Base-by-base conservation (phyloP, 768 basidiomycete species). In the Lactifluus pinguis region DNA sequence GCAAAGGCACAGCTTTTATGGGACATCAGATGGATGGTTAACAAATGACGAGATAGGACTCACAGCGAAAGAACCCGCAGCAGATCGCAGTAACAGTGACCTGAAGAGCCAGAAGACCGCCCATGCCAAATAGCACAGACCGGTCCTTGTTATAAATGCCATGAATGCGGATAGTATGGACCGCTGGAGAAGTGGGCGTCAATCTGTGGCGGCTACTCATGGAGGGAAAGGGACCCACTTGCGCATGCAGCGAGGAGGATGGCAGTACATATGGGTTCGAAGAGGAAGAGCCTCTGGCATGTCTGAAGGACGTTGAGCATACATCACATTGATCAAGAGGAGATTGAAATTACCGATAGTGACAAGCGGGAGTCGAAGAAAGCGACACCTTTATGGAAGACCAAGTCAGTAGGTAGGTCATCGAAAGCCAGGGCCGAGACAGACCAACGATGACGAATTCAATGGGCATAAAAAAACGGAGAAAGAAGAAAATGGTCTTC, bases 221-320 rank as follows among this genome's bases (percentile, higher is more conserved):
- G 41, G 17, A 41, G 30, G 21, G 14, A 55, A 10, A 45, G 34
- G 10, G 49, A 54, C 76, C 17, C 56, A 83, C 83, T 74, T 15
- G 87, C 85, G 56, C 85, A 80, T 7, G 82, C 79, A n/a, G 84
- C 86, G 56, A 93, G 80, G 45, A 93, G 79, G 68, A 92, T 74
- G 3, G 89, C 89, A 15, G 90, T 92, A 70, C 83, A 83, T 68
- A 93, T 91, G 63, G 90, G 90, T 67, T 93, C 90, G 65, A 92
- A 92, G 29, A 92, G 83, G 74, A 80, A 92, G 74, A 92, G 89
- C 14, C 79, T 77, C 50, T 76, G 70, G 70, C 90, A 93, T 30
- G 75, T 71, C 82, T 87, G 65, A 32, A 32, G 44, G 30, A 38
- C 36, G 53, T 29, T 51, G 21, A 45, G 29, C 39, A 53, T 52